A percentile compares a stretch with the other conserved stretches of the same genome.
Evolutionary conservation across 192 early-diverging fungal species (phyloP).

Genomic region (Coemansia sp.): DNA sequence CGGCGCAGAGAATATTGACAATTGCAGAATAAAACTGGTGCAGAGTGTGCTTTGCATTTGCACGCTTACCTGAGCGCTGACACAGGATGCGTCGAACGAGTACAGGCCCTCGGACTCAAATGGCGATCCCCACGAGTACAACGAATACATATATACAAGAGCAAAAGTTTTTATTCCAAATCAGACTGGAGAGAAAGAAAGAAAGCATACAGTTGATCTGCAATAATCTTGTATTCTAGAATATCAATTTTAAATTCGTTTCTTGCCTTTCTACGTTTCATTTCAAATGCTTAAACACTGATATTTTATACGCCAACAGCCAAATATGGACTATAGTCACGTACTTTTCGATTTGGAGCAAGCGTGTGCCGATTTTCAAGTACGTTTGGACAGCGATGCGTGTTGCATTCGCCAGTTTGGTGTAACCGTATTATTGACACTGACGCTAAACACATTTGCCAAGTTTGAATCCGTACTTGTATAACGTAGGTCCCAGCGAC

Average conservation of each 20-base stretch:
- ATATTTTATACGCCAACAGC: no score
- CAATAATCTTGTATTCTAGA: neutral
- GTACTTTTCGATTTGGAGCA: constrained; percentile 41
- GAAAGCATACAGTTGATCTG: neutral
- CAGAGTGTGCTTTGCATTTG: neutral
- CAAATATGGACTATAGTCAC: constrained; percentile 36
- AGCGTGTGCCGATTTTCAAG: constrained; percentile 51
- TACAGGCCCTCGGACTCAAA: constrained; percentile 33
- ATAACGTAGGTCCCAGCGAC: constrained; percentile 44
- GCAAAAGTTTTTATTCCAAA: neutral
- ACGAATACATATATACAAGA: constrained; percentile 27
- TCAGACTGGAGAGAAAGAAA: neutral
- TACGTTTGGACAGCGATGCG: constrained; percentile 6
- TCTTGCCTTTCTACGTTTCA: neutral
- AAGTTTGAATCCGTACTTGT: neutral
- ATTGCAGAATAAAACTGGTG: neutral
- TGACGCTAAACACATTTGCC: neutral
- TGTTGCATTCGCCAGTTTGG: neutral
- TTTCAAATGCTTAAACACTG: no score
- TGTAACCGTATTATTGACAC: neutral
- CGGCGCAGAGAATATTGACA: neutral
- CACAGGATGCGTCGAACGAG: constrained; percentile 46
- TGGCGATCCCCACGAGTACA: constrained; percentile 51
- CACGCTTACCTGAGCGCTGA: constrained; percentile 41
- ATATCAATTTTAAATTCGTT: neutral